Conservation (phyloP, 73 alveolate genomes). For the Uronychia binucleata region DNA sequence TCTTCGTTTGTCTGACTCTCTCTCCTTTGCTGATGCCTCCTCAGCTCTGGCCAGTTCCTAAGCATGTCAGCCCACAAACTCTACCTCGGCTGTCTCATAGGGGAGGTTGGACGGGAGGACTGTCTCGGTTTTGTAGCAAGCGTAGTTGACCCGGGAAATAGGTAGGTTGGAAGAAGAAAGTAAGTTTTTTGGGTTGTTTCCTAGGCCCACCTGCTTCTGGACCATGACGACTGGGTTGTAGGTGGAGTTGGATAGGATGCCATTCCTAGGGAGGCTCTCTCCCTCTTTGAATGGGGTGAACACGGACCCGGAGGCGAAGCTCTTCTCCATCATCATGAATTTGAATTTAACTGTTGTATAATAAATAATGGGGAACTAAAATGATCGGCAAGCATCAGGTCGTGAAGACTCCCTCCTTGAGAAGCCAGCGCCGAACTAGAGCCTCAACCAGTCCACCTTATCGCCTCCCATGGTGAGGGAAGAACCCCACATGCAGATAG, state of each 20-base stretch:
- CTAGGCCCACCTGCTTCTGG: not conserved
- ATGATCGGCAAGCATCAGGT: no score
- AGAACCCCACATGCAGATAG: no score
- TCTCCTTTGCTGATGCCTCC: not conserved
- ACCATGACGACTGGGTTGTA: not conserved
- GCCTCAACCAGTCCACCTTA: not conserved
- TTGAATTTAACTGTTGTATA: not conserved
- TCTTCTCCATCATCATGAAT: not conserved
- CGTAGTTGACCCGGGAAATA: not conserved
- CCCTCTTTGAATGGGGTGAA: not conserved
- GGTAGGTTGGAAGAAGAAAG: not conserved
- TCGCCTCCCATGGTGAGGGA: no score
- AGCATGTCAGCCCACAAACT: slow-evolving; percentile 65
- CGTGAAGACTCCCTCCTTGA: no score
- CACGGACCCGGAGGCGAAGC: not conserved
- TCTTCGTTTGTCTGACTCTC: not conserved
- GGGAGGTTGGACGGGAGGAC: not conserved
- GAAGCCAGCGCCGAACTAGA: not conserved
- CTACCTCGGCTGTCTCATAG: not conserved
- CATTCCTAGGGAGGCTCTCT: not conserved
- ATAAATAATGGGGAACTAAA: not conserved
- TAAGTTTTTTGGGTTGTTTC: not conserved
- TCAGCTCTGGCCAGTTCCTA: not conserved
- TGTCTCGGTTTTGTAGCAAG: not conserved
- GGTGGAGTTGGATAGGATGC: slow-evolving; percentile 1